These are phyloP conservation scores for Alternaria novae-zelandiae DNA, from an alignment of 2,329 filamentous ascomycete species.

Conservation along the genomic window DNA sequence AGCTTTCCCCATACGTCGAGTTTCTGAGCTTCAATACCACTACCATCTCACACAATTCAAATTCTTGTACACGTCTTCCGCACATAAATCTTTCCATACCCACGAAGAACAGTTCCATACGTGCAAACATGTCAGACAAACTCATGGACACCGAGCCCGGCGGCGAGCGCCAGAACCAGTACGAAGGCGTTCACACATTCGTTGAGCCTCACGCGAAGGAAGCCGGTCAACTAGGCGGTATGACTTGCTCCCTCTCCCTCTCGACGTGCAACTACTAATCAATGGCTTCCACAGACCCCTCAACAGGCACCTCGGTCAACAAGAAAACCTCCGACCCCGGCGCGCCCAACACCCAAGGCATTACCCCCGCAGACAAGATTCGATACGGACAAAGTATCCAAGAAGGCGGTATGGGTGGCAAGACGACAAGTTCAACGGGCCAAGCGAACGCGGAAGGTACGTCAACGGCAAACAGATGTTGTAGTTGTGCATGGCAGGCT, in stretches of 20 bases:
- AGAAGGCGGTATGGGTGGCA: constrained; percentile 62
- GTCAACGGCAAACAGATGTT: constrained; percentile 4
- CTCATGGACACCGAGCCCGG: constrained; percentile 66
- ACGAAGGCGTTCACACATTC: constrained; percentile 63
- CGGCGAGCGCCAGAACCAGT: constrained; percentile 65
- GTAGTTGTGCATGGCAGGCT: neutral
- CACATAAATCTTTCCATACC: neutral
- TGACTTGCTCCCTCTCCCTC: neutral
- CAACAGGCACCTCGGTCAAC: constrained; percentile 17
- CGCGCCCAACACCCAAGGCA: constrained; percentile 51
- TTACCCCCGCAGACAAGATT: constrained; percentile 56
- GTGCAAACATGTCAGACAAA: constrained; percentile 56
- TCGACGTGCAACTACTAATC: neutral
- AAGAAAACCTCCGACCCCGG: constrained; percentile 37
- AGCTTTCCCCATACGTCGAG: constrained; percentile 12
- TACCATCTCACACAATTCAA: neutral
- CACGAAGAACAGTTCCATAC: no score
- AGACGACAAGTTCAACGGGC: constrained; percentile 52
- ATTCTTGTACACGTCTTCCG: neutral
- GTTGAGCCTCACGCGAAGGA: constrained; percentile 59
- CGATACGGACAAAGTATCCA: constrained; percentile 63
- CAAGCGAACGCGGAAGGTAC: constrained; percentile 49
- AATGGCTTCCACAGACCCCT: neutral
- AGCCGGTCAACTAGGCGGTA: constrained; percentile 64
- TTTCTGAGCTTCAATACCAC: constrained; percentile 8